These are phyloP conservation scores for Aspergillus cavernicola DNA, from an alignment of 495 filamentous ascomycete species.

Conservation along the genomic window DNA sequence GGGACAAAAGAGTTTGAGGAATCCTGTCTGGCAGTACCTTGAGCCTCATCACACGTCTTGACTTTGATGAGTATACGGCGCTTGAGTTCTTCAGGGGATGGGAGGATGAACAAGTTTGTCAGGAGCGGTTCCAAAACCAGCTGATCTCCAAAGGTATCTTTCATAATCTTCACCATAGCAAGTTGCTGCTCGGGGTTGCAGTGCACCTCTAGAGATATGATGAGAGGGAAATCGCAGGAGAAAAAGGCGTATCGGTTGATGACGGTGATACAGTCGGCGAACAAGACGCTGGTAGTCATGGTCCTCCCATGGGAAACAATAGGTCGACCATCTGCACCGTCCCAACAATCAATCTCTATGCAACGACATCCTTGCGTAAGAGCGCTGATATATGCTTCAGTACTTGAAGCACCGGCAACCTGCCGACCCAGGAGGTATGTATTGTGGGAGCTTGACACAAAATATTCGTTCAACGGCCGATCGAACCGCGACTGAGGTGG, in stretches of 20 bases:
- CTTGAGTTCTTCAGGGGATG: conserved; percentile 80
- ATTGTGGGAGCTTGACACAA: conserved; percentile 98
- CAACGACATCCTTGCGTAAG: conserved; percentile 86
- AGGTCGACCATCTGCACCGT: conserved; percentile 80
- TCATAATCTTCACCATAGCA: conserved; percentile 88
- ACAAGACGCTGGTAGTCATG: conserved; percentile 78
- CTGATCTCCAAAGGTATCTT: conserved; percentile 70
- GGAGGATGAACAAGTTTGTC: conserved; percentile 61
- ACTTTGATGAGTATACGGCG: conserved; percentile 89
- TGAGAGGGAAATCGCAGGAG: conserved; percentile 76
- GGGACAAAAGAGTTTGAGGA: conserved; percentile 34
- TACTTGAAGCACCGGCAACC: conserved; percentile 81
- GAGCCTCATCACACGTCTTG: conserved; percentile 58
- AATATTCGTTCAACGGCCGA: conserved; percentile 92
- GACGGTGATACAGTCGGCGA: conserved; percentile 84
- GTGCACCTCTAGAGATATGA: conserved; percentile 93
- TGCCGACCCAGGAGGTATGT: conserved; percentile 93
- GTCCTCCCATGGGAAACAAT: conserved; percentile 89
- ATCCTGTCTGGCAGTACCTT: conserved; percentile 39
- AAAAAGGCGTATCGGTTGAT: conserved; percentile 92
- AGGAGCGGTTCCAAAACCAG: conserved; percentile 72
- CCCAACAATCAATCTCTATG: conserved; percentile 97
- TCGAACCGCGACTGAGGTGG: conserved; percentile 60
- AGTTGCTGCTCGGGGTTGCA: conserved; percentile 79
- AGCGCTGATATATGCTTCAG: conserved; percentile 91